These are phyloP conservation scores for Phytophthora meadii DNA, from an alignment of 352 stramenopile species.

Conservation along the genomic window DNA sequence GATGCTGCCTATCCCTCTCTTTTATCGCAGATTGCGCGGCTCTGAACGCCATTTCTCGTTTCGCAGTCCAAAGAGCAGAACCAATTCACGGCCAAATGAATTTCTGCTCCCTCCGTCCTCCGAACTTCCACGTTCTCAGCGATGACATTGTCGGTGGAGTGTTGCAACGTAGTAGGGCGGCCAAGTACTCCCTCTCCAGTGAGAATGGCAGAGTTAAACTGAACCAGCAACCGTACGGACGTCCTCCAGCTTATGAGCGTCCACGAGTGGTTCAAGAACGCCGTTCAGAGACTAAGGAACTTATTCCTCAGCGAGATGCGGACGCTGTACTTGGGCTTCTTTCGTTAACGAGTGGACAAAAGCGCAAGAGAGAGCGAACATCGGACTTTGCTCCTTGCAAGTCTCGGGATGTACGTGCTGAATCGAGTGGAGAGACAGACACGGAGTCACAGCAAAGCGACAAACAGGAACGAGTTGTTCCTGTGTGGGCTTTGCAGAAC, in stretches of 20 bases:
- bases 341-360: conserved; percentile 6
- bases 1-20: conserved; percentile 24
- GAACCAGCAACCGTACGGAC: not conserved
- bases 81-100: conserved; percentile 2
- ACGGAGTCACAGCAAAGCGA: conserved; percentile 22
- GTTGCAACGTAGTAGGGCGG: conserved; percentile 3
- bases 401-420: not conserved
- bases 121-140: conserved; percentile 14
- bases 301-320: conserved; percentile 20
- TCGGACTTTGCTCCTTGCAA: conserved; percentile 3
- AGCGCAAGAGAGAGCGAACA: conserved; percentile 8
- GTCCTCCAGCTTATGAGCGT: not conserved
- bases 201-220: not conserved
- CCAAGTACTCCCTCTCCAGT: not conserved
- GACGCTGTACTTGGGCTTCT: conserved; percentile 15
- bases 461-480: not conserved
- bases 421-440: conserved; percentile 17
- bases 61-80: conserved; percentile 14
- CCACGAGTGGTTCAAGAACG: not conserved
- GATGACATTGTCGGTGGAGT: conserved; percentile 21
- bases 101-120: conserved; percentile 18
- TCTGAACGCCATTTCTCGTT: conserved; percentile 24
- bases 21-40: conserved; percentile 23
- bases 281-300: too few relatives aligned
- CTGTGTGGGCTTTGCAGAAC: too few relatives aligned